Evolutionary conservation across 2,329 filamentous ascomycete genomes (phyloP).

Genomic region (Cercospora sp.): DNA sequence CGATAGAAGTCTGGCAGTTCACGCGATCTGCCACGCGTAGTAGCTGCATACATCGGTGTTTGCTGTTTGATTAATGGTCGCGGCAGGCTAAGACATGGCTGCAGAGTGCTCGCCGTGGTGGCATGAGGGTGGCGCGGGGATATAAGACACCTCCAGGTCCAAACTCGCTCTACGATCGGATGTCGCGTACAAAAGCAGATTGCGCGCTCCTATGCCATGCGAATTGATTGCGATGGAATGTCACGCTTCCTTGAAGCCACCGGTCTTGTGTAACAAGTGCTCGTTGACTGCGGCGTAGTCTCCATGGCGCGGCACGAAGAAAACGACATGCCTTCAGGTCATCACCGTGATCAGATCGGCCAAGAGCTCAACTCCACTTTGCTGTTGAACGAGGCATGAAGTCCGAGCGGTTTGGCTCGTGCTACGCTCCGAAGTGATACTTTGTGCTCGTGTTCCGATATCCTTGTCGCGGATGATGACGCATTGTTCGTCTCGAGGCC

Average conservation of each 20-base stretch:
- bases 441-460: not conserved
- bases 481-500: not conserved
- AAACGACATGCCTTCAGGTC: not conserved
- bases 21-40: not conserved
- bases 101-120: not conserved
- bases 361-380: not conserved
- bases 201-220: not conserved
- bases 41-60: slow-evolving; percentile 9
- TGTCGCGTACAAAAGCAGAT: not conserved
- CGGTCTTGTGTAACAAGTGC: not conserved
- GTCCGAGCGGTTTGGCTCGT: not conserved
- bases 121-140: not conserved
- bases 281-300: not conserved
- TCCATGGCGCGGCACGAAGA: not conserved
- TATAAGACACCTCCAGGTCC: not conserved
- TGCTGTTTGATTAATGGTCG: slow-evolving; percentile 2
- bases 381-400: not conserved
- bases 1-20: not conserved
- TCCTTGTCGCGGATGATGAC: not conserved
- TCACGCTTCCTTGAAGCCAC: not conserved
- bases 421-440: not conserved
- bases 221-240: not conserved
- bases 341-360: not conserved
- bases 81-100: slow-evolving; percentile 1
- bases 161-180: not conserved